These are phyloP conservation scores for Penicillium sp. DNA, from an alignment of 2,329 filamentous ascomycete genomes.

Conservation along the genomic window DNA sequence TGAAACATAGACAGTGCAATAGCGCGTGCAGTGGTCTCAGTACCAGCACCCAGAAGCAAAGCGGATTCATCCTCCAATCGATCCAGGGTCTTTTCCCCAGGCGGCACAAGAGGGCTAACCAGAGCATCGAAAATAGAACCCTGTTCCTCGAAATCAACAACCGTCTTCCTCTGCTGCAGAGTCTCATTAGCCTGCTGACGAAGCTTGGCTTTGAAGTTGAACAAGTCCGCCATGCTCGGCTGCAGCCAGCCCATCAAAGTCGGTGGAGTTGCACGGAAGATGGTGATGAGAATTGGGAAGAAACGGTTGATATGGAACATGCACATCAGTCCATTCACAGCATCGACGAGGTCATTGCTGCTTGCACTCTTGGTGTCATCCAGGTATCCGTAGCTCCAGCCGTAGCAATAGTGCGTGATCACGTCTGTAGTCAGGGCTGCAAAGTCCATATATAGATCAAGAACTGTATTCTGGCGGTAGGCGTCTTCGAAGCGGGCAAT, in stretches of 20 bases:
- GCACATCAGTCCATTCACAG: conserved; percentile 22
- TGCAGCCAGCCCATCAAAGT: conserved; percentile 17
- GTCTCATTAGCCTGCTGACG: conserved; percentile 16
- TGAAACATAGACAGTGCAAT: conserved; percentile 32
- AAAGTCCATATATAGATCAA: conserved; percentile 25
- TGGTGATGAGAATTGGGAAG: conserved; percentile 27
- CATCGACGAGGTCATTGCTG: conserved; percentile 24
- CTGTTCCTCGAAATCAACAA: neutral
- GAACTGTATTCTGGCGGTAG: conserved; percentile 9
- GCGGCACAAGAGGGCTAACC: conserved; percentile 32
- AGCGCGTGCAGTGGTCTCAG: conserved; percentile 32
- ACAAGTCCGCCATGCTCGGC: conserved; percentile 19
- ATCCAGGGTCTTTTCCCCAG: conserved; percentile 34
- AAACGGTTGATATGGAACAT: conserved; percentile 25
- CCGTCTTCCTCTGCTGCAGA: conserved; percentile 4
- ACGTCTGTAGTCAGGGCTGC: conserved; percentile 35
- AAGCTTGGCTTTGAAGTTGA: conserved; percentile 16
- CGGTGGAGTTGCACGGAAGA: conserved; percentile 24
- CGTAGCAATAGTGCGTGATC: conserved; percentile 39
- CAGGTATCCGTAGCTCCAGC: conserved; percentile 30
- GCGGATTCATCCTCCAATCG: conserved; percentile 32
- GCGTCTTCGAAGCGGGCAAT: conserved; percentile 23
- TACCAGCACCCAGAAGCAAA: conserved; percentile 32
- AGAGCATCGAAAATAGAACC: conserved; percentile 29
- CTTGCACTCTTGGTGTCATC: conserved; percentile 22